Conservation (phyloP, 768 basidiomycete species). For the Rhizopogon roseolus region DNA sequence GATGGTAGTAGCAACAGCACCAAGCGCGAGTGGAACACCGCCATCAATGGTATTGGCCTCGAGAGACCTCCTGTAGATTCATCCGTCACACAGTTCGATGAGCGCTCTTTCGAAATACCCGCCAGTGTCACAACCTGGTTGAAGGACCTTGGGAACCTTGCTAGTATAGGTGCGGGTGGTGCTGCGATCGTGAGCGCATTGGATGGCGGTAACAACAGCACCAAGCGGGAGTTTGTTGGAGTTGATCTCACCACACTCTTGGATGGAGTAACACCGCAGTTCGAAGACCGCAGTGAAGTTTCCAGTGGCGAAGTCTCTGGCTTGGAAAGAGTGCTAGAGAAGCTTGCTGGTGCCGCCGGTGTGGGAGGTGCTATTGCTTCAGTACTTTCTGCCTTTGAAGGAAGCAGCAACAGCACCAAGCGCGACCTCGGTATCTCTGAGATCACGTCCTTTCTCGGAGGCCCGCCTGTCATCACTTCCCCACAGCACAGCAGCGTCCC, state of each 20-base stretch:
- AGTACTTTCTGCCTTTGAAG: not conserved
- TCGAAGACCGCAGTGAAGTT: not conserved
- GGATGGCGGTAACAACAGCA: no score
- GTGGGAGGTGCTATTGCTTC: not conserved
- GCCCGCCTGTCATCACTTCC: no score
- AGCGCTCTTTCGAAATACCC: not conserved
- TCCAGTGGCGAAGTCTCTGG: no score
- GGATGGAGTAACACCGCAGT: not conserved
- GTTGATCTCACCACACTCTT: not conserved
- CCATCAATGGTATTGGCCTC: no score
- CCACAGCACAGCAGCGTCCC: no score
- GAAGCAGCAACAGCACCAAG: not conserved
- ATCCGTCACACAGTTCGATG: no score
- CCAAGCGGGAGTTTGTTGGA: no score
- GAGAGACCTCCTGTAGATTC: no score
- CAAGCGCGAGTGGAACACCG: not conserved
- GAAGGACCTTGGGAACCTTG: not conserved
- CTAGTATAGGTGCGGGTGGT: not conserved
- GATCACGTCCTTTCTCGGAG: no score
- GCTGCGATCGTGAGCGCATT: no score
- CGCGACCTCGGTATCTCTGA: no score
- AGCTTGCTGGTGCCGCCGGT: not conserved
- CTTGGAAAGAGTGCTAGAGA: not conserved
- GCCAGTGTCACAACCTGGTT: not conserved
- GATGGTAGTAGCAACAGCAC: no score